These are phyloP conservation scores for Hyaloscypha bicolor DNA, from an alignment of 495 filamentous ascomycete species.

Conservation along the genomic window DNA sequence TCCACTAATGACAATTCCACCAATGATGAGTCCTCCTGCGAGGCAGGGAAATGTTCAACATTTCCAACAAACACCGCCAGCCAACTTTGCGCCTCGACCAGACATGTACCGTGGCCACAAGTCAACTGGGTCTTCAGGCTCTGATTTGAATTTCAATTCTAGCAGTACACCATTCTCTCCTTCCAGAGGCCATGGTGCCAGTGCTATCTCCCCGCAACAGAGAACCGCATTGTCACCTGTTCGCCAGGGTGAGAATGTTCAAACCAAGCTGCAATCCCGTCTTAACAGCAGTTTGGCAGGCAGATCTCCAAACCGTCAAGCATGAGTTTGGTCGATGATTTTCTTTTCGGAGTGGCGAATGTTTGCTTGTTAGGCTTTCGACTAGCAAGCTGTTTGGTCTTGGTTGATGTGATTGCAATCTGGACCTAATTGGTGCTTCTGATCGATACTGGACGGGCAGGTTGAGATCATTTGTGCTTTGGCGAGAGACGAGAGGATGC, in stretches of 20 bases:
- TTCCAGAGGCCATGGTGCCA: neutral
- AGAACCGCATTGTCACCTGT: conserved; percentile 8
- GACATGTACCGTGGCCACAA: neutral
- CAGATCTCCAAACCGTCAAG: neutral
- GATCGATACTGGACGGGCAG: neutral
- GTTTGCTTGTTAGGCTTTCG: neutral
- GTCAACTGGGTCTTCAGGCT: neutral
- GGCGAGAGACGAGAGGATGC: neutral
- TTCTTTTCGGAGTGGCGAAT: neutral
- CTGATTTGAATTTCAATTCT: neutral
- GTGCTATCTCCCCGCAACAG: neutral
- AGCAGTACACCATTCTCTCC: neutral
- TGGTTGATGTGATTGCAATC: conserved; percentile 4
- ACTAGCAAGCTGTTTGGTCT: neutral
- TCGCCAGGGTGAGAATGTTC: conserved; percentile 15
- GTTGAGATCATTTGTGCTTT: neutral
- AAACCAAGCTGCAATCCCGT: conserved; percentile 9
- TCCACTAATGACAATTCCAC: neutral
- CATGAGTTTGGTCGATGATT: neutral
- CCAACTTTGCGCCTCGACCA: neutral
- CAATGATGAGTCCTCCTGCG: neutral
- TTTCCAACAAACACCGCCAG: neutral
- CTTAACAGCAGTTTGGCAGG: neutral
- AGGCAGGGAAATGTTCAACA: neutral
- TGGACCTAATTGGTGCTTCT: neutral